Evolutionary conservation across 768 basidiomycete genomes (phyloP).

Genomic region (Crassisporium funariophilum): DNA sequence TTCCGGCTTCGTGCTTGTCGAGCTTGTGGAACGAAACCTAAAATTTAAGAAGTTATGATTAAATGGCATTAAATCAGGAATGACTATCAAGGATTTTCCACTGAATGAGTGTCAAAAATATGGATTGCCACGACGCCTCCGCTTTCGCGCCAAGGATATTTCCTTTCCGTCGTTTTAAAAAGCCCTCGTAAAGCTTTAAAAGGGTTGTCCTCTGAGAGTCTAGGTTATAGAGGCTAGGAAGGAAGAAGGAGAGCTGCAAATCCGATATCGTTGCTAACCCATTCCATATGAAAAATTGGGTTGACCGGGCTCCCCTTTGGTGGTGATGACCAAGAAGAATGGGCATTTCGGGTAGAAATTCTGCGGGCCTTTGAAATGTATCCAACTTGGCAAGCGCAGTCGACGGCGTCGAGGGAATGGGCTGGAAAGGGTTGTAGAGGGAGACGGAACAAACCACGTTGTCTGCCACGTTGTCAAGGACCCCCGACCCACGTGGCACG

Average conservation of each 20-base stretch:
- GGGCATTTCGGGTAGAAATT: conserved; percentile 22
- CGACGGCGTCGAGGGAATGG: not conserved
- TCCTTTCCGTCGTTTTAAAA: too few relatives aligned
- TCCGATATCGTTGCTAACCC: conserved; percentile 22
- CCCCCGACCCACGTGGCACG: conserved; percentile 29
- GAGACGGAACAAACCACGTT: conserved; percentile 43
- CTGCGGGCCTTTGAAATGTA: conserved; percentile 6
- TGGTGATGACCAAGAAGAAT: conserved; percentile 9
- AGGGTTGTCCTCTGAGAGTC: not conserved
- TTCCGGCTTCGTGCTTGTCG: conserved; percentile 19
- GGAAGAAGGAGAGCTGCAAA: conserved; percentile 2
- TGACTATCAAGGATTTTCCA: conserved; percentile 1
- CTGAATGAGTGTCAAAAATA: not conserved
- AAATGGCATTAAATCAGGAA: not conserved
- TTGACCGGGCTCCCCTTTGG: conserved; percentile 19
- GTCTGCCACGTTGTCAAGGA: conserved; percentile 39
- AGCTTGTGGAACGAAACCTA: conserved; percentile 25
- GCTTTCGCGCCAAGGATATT: too few relatives aligned
- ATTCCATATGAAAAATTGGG: conserved; percentile 6
- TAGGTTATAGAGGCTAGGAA: conserved; percentile 6
- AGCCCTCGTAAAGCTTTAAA: not conserved
- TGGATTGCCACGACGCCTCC: too few relatives aligned
- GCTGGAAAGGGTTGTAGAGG: conserved; percentile 10
- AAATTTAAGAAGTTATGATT: conserved; percentile 13
- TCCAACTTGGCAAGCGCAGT: conserved; percentile 8